Evolutionary conservation across 78 protist species (phyloP), one percentile per base, ranked within the genome.

Genomic region (Planoprotostelium fungivorum): DNA sequence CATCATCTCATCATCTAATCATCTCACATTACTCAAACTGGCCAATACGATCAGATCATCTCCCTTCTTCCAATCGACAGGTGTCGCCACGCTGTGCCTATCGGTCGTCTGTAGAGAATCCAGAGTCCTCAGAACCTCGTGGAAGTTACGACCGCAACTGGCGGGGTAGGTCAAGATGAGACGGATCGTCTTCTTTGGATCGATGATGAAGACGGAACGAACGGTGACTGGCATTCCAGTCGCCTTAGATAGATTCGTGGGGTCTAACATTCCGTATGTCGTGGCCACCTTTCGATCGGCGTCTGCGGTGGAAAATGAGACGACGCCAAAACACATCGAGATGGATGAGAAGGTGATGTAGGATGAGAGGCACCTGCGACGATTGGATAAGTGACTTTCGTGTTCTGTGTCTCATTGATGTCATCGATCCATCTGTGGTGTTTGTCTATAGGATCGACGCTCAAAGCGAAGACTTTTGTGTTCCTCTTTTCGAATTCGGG

Each of bases 81-180:
- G 98, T 28, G 98, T 96, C 1, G 94, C 96, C 36, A 94, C 94
- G 28, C 35, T 86, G 87, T 63, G 37, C 88, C 91, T 85, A 10
- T 91, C 97, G 34, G 97, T 93, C 86, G 93, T 89, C 92, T 96
- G 97, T 34, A 96, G 85, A 16, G 96, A 90, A 63, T 96, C 97
- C 16, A 96, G 1, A 37, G 91, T 93, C 86, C 97, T 94, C 31
- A 96, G 16, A 38, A 96, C 87, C 89, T 96, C 97, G 88, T 92
- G 84, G 31, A 84, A 63, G 38, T 88, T 83, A 34, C 91, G 31
- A 89, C 91, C 94, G 84, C 94, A 92, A 31, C 91, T 35, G 29
- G 91, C 93, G 35, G 97, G 97, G 86, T 92, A 95, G 84, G 95
- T 93, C 90, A 96, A 88, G 35, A 87, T 38, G 31, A 94, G 94